phyloP scores from a whole-genome alignment of 257 asterid genomes.

The Jacaranda mimosifolia region DNA sequence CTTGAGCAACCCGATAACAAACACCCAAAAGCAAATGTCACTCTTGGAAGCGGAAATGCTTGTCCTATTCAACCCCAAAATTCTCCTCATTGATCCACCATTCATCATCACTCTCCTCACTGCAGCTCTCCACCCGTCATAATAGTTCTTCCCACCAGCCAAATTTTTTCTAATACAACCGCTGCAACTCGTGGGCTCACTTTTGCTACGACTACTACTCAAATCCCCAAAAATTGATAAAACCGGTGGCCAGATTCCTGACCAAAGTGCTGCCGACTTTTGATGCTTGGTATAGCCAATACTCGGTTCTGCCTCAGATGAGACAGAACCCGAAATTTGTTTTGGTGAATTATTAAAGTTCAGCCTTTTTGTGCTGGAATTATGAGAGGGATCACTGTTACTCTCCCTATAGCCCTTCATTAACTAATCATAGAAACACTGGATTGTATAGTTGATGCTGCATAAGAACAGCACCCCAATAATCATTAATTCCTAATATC shows the following conservation, averaged over 20 bases:
- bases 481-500: conserved; percentile 34
- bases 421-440: conserved; percentile 40
- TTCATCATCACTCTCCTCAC: conserved; percentile 77
- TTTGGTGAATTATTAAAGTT: conserved; percentile 20
- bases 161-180: conserved; percentile 44
- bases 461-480: conserved; percentile 34
- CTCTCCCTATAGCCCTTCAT: conserved; percentile 60
- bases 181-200: conserved; percentile 42
- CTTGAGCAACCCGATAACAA: conserved; percentile 75
- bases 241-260: conserved; percentile 52
- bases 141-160: conserved; percentile 52
- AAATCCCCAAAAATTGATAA: conserved; percentile 43
- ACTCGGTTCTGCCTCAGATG: conserved; percentile 61
- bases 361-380: conserved; percentile 31
- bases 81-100: conserved; percentile 89
- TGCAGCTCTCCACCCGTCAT: conserved; percentile 72
- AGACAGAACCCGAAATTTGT: conserved; percentile 59
- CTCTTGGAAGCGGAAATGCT: conserved; percentile 62
- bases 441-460: conserved; percentile 30
- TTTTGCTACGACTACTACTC: conserved; percentile 31
- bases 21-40: conserved; percentile 91
- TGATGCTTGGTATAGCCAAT: conserved; percentile 43
- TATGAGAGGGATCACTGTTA: conserved; percentile 42
- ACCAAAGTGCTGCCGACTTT: conserved; percentile 45
- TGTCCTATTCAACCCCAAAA: conserved; percentile 66